Evolutionary conservation across 2,329 filamentous ascomycete genomes (phyloP).

Genomic region (Hymenoscyphus scutula): DNA sequence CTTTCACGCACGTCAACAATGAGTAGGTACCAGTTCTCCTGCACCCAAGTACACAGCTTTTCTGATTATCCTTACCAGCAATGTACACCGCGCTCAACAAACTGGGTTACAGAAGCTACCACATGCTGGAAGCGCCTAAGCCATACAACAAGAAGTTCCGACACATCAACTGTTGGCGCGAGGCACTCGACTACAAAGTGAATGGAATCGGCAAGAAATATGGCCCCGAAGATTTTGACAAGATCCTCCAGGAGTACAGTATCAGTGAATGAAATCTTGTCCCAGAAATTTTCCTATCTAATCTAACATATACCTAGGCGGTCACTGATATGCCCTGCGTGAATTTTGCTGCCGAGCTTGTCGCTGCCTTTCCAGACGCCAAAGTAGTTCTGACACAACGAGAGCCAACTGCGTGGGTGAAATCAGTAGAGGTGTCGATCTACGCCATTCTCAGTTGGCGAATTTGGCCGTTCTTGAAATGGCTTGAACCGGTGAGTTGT

Average conservation of each 20-base stretch:
- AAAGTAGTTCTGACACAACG: slow-evolving; percentile 7
- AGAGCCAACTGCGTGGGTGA: slow-evolving; percentile 3
- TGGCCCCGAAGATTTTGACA: slow-evolving; percentile 8
- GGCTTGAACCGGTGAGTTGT: background rate
- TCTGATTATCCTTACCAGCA: background rate
- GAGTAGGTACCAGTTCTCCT: background rate
- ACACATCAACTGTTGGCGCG: slow-evolving; percentile 7
- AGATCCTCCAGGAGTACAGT: slow-evolving; percentile 5
- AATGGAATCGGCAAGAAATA: slow-evolving; percentile 4
- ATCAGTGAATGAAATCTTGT: background rate
- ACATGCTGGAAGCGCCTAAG: background rate
- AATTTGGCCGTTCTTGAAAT: background rate
- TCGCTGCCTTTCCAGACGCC: slow-evolving; percentile 7
- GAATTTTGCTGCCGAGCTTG: slow-evolving; percentile 11
- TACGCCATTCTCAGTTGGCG: slow-evolving; percentile 2
- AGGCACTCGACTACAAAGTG: slow-evolving; percentile 1
- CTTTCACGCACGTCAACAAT: slow-evolving; percentile 9
- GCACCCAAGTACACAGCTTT: background rate
- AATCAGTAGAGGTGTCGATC: background rate
- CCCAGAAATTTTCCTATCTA: background rate
- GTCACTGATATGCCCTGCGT: slow-evolving; percentile 11
- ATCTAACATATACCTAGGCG: background rate
- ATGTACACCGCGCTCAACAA: slow-evolving; percentile 8
- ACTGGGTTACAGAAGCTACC: slow-evolving; percentile 6
- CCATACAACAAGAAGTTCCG: background rate